Evolutionary conservation across 495 filamentous ascomycete species (phyloP), one percentile per base, ranked within the genome.

Genomic region (Saxophila tyrrhenica): DNA sequence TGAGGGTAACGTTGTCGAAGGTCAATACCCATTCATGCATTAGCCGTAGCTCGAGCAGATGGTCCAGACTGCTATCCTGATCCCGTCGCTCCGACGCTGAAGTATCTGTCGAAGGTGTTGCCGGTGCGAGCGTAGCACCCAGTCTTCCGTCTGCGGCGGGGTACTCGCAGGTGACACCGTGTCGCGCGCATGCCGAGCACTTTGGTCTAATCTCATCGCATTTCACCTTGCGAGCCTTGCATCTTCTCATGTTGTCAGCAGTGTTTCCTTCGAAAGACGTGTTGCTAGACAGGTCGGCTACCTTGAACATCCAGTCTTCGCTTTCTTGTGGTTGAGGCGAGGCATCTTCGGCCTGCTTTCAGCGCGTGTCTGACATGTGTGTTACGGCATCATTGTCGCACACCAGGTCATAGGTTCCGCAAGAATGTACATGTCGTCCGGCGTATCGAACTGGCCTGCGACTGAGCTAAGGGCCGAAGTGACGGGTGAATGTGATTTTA

Each of bases 1-100:
- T n/a, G n/a, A n/a, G n/a, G n/a, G n/a, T n/a, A n/a, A n/a, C n/a
- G n/a, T n/a, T n/a, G n/a, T n/a, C n/a, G n/a, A n/a, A n/a, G n/a
- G n/a, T n/a, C n/a, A n/a, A n/a, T n/a, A n/a, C n/a, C n/a, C 54
- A 56, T 22, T 51, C 23, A 25, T 56, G 54, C 47, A 56, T 56
- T 11, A 56, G 48, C 2, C 54, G 32, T 7, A 56, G 35, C 48
- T 56, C 54, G 7, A 51, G 39, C 24, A 32, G 5, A 3, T 3
- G 45, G 25, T 56, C 35, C 2, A 44, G 35, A 16, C 35, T n/a
- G 5, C 17, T 8, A 3, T 35, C 17, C 43, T 2, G 29, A 9
- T 13, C 22, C 17, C 44, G 39, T 3, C 16, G 22, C 17, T 41
- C 15, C 10, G 20, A 35, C 13, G 29, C 13, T 35, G 29, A 13